Conservation (phyloP, 2,329 filamentous ascomycete species). For the Spiromastix sp. region DNA sequence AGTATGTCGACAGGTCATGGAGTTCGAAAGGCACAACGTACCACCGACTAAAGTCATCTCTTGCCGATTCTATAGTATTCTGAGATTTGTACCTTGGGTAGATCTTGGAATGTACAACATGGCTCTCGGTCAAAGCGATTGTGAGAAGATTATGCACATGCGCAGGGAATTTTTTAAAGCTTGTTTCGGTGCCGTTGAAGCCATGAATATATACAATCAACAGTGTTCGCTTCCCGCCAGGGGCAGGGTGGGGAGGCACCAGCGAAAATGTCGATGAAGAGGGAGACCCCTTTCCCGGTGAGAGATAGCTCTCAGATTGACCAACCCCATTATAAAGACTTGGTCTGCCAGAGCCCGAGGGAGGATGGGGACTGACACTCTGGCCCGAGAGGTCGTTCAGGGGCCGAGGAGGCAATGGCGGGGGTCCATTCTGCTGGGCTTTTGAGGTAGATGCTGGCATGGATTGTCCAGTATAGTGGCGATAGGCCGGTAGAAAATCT, state of each 20-base stretch:
- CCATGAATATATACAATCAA: conserved; percentile 80
- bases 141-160: conserved; percentile 71
- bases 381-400: too few species aligned
- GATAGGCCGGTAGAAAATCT: too few species aligned
- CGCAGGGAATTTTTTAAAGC: conserved; percentile 77
- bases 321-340: neutral
- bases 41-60: conserved; percentile 76
- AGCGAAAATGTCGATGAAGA: conserved; percentile 21
- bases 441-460: too few species aligned
- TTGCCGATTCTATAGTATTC: conserved; percentile 49
- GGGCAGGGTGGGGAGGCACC: conserved; percentile 19
- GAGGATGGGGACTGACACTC: neutral
- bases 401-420: too few species aligned
- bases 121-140: conserved; percentile 56
- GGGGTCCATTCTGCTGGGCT: too few species aligned
- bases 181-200: conserved; percentile 80
- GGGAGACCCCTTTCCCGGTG: conserved; percentile 12
- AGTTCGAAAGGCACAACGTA: conserved; percentile 24
- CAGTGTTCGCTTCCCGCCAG: conserved; percentile 38
- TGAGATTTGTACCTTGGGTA: conserved; percentile 34
- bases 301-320: neutral
- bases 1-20: neutral
- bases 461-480: too few species aligned
- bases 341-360: neutral
- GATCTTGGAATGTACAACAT: conserved; percentile 72